Base-by-base conservation (phyloP, 352 stramenopile genomes). In the Phytophthora melonis region DNA sequence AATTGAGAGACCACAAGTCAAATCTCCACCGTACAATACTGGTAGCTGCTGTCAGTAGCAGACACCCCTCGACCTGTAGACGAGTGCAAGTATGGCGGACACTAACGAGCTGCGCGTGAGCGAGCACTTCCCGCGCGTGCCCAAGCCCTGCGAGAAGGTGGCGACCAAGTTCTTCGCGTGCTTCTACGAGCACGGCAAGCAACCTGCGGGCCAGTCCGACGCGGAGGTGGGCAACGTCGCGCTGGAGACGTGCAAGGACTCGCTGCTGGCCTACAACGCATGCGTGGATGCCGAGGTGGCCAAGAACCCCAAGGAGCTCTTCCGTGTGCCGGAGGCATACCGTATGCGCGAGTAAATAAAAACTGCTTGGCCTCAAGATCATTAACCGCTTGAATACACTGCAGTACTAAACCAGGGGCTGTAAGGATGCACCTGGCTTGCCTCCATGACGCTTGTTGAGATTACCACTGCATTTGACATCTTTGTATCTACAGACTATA, bases 161-260 rank as follows among this genome's bases (percentile, higher is more conserved):
- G 80, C 88, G 30, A 84, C 88, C 56, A 75, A 70, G 45, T 96
- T 96, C 78, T 96, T 96, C 68, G 74, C 80, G 56, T 96, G 89
- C 69, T 92, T 96, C 58, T 92, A 96, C 77, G 79, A 88, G 63
- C 72, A 96, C 58, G 89, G 89, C 72, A 96, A 94, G 75, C 86
- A 93, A 70, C 75, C 77, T 3, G 72, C 80, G 58, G 85, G 81
- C 50, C 56, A 80, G 70, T 76, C 71, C 19, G 82, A 92, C 72
- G 68, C 87, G 9, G 83, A 93, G 39, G 78, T 90, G 60, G 89
- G 86, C 67, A 90, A 92, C 74, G 83, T 78, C 32, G 89, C 85
- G 55, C 78, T 96, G 58, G 68, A 70, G 32, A 75, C 60, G 60
- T 96, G 89, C 79, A 83, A 79, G 57, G 66, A 79, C 61, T 76